A percentile compares a stretch with the other conserved stretches of the same genome.
phyloP scores from a whole-genome alignment of 192 early-diverging fungal species.

The Coemansia sp. region DNA sequence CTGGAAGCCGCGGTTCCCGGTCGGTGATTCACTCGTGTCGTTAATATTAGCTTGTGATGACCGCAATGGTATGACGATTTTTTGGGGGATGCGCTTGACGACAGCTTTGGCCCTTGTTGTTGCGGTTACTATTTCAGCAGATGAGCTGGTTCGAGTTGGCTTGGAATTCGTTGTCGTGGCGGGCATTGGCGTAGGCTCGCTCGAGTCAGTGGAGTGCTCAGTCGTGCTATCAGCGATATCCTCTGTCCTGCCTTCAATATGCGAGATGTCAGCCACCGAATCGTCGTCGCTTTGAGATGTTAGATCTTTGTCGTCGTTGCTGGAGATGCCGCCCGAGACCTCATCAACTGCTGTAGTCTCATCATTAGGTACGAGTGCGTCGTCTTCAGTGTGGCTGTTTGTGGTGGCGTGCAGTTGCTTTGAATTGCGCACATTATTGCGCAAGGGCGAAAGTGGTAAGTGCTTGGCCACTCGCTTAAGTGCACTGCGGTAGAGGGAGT shows the following conservation, averaged over 20 bases:
- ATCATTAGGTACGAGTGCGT: background rate
- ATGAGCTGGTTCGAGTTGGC: background rate
- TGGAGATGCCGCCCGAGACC: conserved; percentile 8
- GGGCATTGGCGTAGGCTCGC: background rate
- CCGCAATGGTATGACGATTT: conserved; percentile 26
- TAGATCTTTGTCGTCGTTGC: background rate
- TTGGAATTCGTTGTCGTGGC: background rate
- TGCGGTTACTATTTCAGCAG: background rate
- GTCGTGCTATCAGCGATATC: background rate
- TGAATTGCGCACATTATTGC: conserved; percentile 15
- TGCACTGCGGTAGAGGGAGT: background rate
- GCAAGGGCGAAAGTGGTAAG: background rate
- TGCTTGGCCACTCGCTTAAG: background rate
- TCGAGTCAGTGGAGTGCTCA: background rate
- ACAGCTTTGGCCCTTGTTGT: background rate
- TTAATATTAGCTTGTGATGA: conserved; percentile 48
- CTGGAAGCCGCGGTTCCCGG: conserved; percentile 47
- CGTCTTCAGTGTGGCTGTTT: background rate
- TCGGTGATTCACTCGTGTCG: conserved; percentile 20
- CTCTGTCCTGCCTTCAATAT: background rate
- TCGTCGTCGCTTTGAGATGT: background rate
- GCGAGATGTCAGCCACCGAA: background rate
- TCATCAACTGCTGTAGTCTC: conserved; percentile 20
- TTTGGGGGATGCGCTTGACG: conserved; percentile 6
- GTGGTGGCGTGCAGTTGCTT: conserved; percentile 39